These are phyloP conservation scores for Leccinellum albellum DNA, from an alignment of 768 basidiomycete genomes.

Conservation along the genomic window DNA sequence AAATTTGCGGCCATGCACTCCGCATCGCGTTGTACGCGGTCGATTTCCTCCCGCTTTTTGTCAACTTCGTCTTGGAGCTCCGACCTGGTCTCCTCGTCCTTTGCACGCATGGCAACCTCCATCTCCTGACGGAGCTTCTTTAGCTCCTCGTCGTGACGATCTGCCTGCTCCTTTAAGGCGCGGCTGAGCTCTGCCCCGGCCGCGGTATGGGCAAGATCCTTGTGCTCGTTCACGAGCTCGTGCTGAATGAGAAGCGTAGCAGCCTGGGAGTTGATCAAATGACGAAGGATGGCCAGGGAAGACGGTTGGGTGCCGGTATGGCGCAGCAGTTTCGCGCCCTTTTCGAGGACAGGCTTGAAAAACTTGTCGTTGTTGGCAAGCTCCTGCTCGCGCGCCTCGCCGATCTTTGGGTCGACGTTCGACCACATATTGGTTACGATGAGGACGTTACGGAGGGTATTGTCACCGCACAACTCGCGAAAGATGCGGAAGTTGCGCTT, in stretches of 20 bases:
- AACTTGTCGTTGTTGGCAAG: conserved; percentile 40
- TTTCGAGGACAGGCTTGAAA: conserved; percentile 50
- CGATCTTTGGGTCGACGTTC: conserved; percentile 36
- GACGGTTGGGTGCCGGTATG: conserved; percentile 40
- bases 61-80: conserved; percentile 45
- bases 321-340: conserved; percentile 43
- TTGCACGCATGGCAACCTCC: conserved; percentile 39
- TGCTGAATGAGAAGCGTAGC: conserved; percentile 49
- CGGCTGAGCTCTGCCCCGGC: conserved; percentile 52
- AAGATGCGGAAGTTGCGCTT: conserved; percentile 51
- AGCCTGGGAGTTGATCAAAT: conserved; percentile 39
- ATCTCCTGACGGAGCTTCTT: conserved; percentile 44
- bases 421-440: conserved; percentile 57
- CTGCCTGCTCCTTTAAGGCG: conserved; percentile 45
- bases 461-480: conserved; percentile 49
- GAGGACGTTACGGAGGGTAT: conserved; percentile 45
- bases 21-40: conserved; percentile 38
- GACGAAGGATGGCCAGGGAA: conserved; percentile 40
- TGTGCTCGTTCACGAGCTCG: conserved; percentile 50
- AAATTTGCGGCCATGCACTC: conserved; percentile 40
- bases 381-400: conserved; percentile 43
- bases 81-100: conserved; percentile 44
- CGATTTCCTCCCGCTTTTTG: conserved; percentile 43
- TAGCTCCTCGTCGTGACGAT: conserved; percentile 47
- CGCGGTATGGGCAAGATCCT: conserved; percentile 47